phyloP scores from a whole-genome alignment of 768 basidiomycete species.

The Lentinus brumalis region DNA sequence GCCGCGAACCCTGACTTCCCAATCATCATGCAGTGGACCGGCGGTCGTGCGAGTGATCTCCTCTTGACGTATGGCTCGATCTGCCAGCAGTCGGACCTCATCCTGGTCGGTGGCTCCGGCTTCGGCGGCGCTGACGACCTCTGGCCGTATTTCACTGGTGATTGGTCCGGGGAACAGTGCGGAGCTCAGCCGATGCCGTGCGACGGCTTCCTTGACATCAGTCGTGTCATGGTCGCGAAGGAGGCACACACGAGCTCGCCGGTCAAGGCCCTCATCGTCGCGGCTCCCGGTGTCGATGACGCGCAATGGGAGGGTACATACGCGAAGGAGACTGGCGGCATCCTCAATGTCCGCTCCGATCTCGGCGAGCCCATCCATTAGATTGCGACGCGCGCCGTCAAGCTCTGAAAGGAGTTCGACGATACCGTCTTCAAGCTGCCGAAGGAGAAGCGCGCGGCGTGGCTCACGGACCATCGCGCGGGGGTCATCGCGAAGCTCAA shows the following conservation, averaged over 20 bases:
- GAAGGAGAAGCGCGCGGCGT: slow-evolving; percentile 90
- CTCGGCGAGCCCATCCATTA: slow-evolving; percentile 99
- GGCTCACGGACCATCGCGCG: slow-evolving; percentile 84
- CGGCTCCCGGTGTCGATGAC: slow-evolving; percentile 90
- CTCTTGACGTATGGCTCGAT: slow-evolving; percentile 88
- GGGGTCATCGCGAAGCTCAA: slow-evolving; percentile 93
- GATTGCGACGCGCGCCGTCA: slow-evolving; percentile 95
- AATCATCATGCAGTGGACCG: slow-evolving; percentile 98
- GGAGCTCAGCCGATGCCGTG: slow-evolving; percentile 95
- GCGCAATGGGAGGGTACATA: slow-evolving; percentile 94
- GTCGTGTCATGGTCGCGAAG: slow-evolving; percentile 98
- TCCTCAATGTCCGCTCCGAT: slow-evolving; percentile 96
- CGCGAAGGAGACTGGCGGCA: slow-evolving; percentile 89
- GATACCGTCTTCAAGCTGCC: slow-evolving; percentile 93
- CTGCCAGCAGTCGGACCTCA: slow-evolving; percentile 85
- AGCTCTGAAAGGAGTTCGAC: slow-evolving; percentile 99
- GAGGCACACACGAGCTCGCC: slow-evolving; percentile 94
- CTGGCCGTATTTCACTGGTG: slow-evolving; percentile 96
- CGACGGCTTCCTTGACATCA: slow-evolving; percentile 95
- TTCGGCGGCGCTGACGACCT: slow-evolving; percentile 94
- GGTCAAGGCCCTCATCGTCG: slow-evolving; percentile 96
- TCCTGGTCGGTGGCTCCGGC: slow-evolving; percentile 91
- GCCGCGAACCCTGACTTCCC: slow-evolving; percentile 93
- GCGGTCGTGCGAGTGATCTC: slow-evolving; percentile 98
- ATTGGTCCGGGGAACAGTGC: slow-evolving; percentile 86